Percentiles rank a stretch among this genome's conserved stretches.
phyloP scores from a whole-genome alignment of 2,329 filamentous ascomycete genomes.

The Paecilomyces sp. region DNA sequence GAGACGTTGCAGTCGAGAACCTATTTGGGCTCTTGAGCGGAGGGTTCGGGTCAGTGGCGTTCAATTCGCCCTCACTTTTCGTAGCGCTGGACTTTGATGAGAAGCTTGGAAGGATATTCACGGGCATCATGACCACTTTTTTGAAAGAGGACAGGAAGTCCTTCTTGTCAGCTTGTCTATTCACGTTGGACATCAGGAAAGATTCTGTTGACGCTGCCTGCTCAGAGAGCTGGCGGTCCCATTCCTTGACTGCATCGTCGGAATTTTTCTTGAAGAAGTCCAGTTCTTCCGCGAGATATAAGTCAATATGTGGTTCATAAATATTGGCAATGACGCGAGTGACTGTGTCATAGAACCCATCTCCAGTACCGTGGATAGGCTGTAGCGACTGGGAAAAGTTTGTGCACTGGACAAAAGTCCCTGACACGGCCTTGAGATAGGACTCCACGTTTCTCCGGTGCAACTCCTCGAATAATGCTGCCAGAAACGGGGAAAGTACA shows the following conservation, averaged over 20 bases:
- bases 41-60: constrained; percentile 10
- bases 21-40: constrained; percentile 24
- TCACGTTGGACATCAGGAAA: constrained; percentile 93
- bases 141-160: constrained; percentile 96
- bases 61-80: constrained; percentile 17
- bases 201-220: constrained; percentile 87
- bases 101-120: constrained; percentile 75
- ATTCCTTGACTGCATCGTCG: constrained; percentile 68
- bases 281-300: constrained; percentile 87
- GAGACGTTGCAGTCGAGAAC: constrained; percentile 30
- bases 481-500: constrained; percentile 76
- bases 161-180: constrained; percentile 88
- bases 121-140: constrained; percentile 98
- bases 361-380: constrained; percentile 53
- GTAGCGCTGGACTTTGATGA: constrained; percentile 48
- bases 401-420: constrained; percentile 78
- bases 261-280: constrained; percentile 74
- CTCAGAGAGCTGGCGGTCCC: constrained; percentile 88
- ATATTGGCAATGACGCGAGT: constrained; percentile 62
- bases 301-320: constrained; percentile 88
- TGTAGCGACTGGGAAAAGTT: constrained; percentile 67
- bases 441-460: constrained; percentile 66
- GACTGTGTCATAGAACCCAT: constrained; percentile 57
- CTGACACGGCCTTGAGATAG: constrained; percentile 80
- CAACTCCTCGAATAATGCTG: constrained; percentile 76